These are phyloP conservation scores for Colletotrichum chlorophyti DNA, from an alignment of 2,329 filamentous ascomycete species.

Conservation along the genomic window DNA sequence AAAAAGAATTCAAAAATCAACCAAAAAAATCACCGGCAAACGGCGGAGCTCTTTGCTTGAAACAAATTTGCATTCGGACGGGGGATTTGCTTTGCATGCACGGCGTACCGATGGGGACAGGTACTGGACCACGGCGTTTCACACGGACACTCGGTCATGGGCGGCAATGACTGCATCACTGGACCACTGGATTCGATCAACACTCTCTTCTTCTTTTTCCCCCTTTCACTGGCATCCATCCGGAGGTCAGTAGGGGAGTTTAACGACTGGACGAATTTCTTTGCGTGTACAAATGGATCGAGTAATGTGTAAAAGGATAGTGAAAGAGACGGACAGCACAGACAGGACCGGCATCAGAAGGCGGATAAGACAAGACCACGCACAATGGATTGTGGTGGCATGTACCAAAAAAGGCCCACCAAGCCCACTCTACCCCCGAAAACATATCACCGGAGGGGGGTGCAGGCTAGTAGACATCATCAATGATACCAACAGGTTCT, in stretches of 20 bases:
- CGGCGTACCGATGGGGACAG: slow-evolving; percentile 21
- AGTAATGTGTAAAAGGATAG: slow-evolving; percentile 22
- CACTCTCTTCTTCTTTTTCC: slow-evolving; percentile 2
- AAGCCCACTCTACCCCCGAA: slow-evolving; percentile 12
- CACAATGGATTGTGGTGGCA: slow-evolving; percentile 15
- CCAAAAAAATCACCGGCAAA: slow-evolving; percentile 7
- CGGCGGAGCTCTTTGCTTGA: slow-evolving; percentile 6
- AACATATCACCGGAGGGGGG: slow-evolving; percentile 3
- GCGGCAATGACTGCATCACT: slow-evolving; percentile 1
- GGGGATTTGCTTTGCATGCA: slow-evolving; percentile 28
- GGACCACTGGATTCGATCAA: slow-evolving; percentile 7
- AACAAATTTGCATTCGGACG: slow-evolving; percentile 17
- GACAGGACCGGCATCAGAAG: too few relatives aligned
- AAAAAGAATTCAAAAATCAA: slow-evolving; percentile 2
- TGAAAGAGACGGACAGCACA: background rate
- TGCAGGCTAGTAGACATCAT: slow-evolving; percentile 14
- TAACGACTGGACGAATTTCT: slow-evolving; percentile 26
- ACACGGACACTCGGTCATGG: slow-evolving; percentile 13
- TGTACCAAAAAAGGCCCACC: slow-evolving; percentile 15
- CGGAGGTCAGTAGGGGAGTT: too few relatives aligned
- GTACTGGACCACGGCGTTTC: slow-evolving; percentile 21
- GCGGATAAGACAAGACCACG: background rate
- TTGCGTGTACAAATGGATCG: slow-evolving; percentile 12
- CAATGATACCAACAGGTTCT: slow-evolving; percentile 25
- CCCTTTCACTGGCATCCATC: too few relatives aligned